Evolutionary conservation across 257 asterid genomes (phyloP), one percentile per base, ranked within the genome.

Genomic region (Gentiana straminea): DNA sequence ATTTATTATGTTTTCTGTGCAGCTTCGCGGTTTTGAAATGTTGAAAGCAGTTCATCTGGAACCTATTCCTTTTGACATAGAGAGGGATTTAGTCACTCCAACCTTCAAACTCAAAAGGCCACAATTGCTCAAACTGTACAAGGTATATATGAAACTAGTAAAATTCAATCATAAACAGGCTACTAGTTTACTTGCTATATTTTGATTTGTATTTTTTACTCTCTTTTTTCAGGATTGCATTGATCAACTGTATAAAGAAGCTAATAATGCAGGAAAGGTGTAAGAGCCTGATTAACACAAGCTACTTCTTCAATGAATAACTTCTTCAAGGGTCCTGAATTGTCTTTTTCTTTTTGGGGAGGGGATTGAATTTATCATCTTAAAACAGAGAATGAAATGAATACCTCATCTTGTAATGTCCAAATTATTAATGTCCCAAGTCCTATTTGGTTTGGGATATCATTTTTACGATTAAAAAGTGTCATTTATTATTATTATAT

Each of bases 1-100:
- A 13, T 54, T 48, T 33, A 33, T 43, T 0, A 24, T 24, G 24
- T 24, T 49, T 58, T 41, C 52, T 41, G 2, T 64, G 51, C 79
- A 86, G 96, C 86, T 90, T 57, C 94, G 90, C 35, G 96, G 98
- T 2, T 91, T 84, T 52, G 98, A 91, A 68, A 77, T 84, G 94
- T 48, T 90, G 60, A 75, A 67, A 67, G 86, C 75, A 4, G 78
- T 91, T 32, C 88, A 78, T 72, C 67, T 91, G 51, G 98, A 91
- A 77, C 75, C 95, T 2, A 41, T 67, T 33, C 94, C 94, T 41
- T 87, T 91, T 24, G 93, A 84, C 77, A 73, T 84, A 34, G 93
- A 80, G 37, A 76, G 98, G 13, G 95, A 91, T 48, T 68, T 84
- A 6, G 57, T 91, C 11, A 91, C 98, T 49, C 95, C 98, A 0